A percentile compares a stretch with the other conserved stretches of the same genome.
Conservation (phyloP, 352 stramenopile species). For the Nothophytophthora sp. region DNA sequence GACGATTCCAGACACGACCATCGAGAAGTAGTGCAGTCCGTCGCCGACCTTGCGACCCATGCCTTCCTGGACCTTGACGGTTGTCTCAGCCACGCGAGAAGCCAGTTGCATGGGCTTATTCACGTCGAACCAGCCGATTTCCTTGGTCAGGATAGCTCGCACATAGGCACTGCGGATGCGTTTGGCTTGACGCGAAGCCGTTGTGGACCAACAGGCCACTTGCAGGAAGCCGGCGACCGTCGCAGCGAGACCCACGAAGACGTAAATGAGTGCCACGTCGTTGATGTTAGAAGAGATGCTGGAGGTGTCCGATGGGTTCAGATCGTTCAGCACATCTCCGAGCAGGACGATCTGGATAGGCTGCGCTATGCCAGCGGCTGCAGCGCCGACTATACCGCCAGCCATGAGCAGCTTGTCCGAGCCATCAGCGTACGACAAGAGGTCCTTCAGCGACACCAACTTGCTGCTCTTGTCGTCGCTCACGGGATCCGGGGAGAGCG, state of each 20-base stretch:
- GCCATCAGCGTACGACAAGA: too few relatives aligned
- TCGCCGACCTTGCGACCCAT: slow-evolving; percentile 50
- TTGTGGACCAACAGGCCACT: slow-evolving; percentile 25
- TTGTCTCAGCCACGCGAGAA: slow-evolving; percentile 29
- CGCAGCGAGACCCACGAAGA: slow-evolving; percentile 13
- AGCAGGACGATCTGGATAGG: too few relatives aligned
- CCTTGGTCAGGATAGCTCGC: slow-evolving; percentile 19
- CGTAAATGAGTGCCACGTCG: slow-evolving; percentile 16
- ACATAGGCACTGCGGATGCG: slow-evolving; percentile 24
- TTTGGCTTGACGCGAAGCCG: slow-evolving; percentile 25
- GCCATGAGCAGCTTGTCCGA: too few relatives aligned
- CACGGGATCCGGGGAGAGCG: too few relatives aligned
- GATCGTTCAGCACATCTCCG: too few relatives aligned
- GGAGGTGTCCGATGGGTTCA: too few relatives aligned
- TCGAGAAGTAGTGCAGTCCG: slow-evolving; percentile 36
- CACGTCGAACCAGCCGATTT: too few relatives aligned
- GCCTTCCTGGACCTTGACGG: slow-evolving; percentile 44
- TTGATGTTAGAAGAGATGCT: too few relatives aligned
- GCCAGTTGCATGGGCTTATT: slow-evolving; percentile 25
- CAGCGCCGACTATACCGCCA: too few relatives aligned
- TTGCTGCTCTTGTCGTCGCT: too few relatives aligned
- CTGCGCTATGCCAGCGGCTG: too few relatives aligned
- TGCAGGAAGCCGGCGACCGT: slow-evolving; percentile 21
- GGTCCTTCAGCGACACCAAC: too few relatives aligned
- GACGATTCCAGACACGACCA: slow-evolving; percentile 39